These are phyloP conservation scores for Quercus suber DNA, from an alignment of 306 rosid genomes.

Conservation along the genomic window DNA sequence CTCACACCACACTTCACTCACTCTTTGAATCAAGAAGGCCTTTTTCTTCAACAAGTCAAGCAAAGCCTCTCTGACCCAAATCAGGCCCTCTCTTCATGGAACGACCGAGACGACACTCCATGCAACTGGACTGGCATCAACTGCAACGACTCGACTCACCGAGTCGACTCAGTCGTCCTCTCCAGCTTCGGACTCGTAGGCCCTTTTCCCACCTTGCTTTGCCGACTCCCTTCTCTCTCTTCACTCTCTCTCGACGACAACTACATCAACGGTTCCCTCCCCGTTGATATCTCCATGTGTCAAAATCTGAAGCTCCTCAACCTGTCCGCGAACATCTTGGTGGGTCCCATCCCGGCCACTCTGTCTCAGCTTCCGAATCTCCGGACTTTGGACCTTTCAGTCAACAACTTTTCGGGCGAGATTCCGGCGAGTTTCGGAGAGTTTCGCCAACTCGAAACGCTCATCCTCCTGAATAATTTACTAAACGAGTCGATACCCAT, in stretches of 20 bases:
- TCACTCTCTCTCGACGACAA: constrained; percentile 40
- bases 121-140: constrained; percentile 56
- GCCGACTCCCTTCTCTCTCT: constrained; percentile 64
- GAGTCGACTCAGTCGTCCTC: constrained; percentile 46
- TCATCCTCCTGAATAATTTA: constrained; percentile 37
- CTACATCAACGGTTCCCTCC: constrained; percentile 31
- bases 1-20: constrained; percentile 6
- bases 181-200: constrained; percentile 28
- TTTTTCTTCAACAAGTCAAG: constrained; percentile 51
- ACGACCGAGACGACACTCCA: constrained; percentile 45
- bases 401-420: constrained; percentile 61
- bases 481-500: constrained; percentile 46
- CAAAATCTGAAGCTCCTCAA: constrained; percentile 37
- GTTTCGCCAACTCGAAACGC: constrained; percentile 38
- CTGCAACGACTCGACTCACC: constrained; percentile 27
- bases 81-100: constrained; percentile 49
- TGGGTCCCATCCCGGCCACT: constrained; percentile 45
- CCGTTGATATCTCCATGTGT: constrained; percentile 33
- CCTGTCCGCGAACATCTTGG: constrained; percentile 46
- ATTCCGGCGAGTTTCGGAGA: constrained; percentile 44
- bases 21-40: constrained; percentile 70
- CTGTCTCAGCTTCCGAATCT: constrained; percentile 45
- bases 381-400: constrained; percentile 43
- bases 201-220: constrained; percentile 47
- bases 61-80: constrained; percentile 44